Evolutionary conservation across 805 yeast species (phyloP).

Genomic region (Candida mattraensis): DNA sequence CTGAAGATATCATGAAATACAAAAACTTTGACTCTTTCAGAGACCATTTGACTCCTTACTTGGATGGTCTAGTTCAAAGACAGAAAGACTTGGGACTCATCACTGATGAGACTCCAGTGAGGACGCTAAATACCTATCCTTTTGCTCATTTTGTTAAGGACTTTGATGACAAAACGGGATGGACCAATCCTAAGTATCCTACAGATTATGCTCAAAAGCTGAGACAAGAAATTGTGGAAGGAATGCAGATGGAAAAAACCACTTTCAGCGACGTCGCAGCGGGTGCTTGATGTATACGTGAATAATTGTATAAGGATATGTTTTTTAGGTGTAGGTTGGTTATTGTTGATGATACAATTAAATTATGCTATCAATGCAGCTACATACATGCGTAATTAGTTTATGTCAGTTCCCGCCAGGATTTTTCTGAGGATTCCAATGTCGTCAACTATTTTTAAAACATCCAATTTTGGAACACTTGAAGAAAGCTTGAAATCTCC

Average conservation of each 20-base stretch:
- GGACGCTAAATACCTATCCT: constrained; percentile 61
- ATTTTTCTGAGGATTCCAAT: constrained; percentile 28
- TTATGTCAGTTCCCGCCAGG: constrained; percentile 10
- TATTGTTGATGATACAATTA: not conserved
- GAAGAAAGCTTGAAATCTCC: constrained; percentile 29
- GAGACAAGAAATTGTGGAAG: constrained; percentile 25
- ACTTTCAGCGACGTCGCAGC: constrained; percentile 21
- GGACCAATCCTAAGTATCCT: constrained; percentile 38
- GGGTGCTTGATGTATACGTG: constrained; percentile 2
- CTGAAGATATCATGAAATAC: constrained; percentile 62
- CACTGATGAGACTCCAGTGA: constrained; percentile 52
- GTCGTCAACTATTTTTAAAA: constrained; percentile 28
- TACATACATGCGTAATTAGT: too few species aligned
- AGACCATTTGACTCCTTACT: constrained; percentile 57
- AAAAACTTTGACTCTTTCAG: constrained; percentile 59
- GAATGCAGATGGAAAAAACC: constrained; percentile 23
- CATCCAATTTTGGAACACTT: constrained; percentile 31
- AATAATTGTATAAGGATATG: constrained; percentile 1
- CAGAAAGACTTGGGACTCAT: constrained; percentile 60
- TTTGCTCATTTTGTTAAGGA: constrained; percentile 53
- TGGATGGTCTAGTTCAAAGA: constrained; percentile 55
- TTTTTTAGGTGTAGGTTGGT: not conserved
- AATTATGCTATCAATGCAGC: constrained; percentile 4
- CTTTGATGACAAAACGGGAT: constrained; percentile 39
- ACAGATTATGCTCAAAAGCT: constrained; percentile 26